phyloP scores from a whole-genome alignment of 495 filamentous ascomycete species.

The Neurospora sp. region DNA sequence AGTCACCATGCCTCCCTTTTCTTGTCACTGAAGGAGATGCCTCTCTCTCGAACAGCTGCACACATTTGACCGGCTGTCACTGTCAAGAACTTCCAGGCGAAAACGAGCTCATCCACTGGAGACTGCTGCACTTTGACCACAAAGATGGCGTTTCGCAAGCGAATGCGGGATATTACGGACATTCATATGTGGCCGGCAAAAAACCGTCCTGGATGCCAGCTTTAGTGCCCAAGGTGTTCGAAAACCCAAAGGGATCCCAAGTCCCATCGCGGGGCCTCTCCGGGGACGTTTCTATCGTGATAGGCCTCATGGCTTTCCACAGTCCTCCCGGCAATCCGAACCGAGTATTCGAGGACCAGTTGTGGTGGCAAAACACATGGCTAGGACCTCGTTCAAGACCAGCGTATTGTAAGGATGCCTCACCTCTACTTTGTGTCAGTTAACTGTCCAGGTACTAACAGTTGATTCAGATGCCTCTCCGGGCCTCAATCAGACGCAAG shows the following conservation, averaged over 20 bases:
- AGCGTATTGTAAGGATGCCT: slow-evolving; percentile 11
- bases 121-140: slow-evolving; percentile 13
- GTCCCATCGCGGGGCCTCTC: slow-evolving; percentile 12
- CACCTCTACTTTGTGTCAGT: not conserved
- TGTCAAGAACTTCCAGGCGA: not conserved
- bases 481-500: slow-evolving; percentile 1
- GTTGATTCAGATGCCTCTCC: not conserved
- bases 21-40: not conserved
- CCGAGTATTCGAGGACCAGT: slow-evolving; percentile 8
- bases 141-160: slow-evolving; percentile 8
- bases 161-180: not conserved
- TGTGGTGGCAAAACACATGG: slow-evolving; percentile 13
- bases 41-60: not conserved
- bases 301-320: slow-evolving; percentile 23
- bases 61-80: not conserved
- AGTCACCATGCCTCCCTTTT: not conserved
- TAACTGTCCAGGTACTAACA: not conserved
- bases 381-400: not conserved
- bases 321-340: not conserved
- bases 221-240: slow-evolving; percentile 20
- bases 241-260: slow-evolving; percentile 1
- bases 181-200: slow-evolving; percentile 10
- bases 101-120: slow-evolving; percentile 5
- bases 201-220: slow-evolving; percentile 22
- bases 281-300: slow-evolving; percentile 19